These are phyloP conservation scores for Verticillium nubilum DNA, from an alignment of 2,329 filamentous ascomycete genomes.

Conservation along the genomic window DNA sequence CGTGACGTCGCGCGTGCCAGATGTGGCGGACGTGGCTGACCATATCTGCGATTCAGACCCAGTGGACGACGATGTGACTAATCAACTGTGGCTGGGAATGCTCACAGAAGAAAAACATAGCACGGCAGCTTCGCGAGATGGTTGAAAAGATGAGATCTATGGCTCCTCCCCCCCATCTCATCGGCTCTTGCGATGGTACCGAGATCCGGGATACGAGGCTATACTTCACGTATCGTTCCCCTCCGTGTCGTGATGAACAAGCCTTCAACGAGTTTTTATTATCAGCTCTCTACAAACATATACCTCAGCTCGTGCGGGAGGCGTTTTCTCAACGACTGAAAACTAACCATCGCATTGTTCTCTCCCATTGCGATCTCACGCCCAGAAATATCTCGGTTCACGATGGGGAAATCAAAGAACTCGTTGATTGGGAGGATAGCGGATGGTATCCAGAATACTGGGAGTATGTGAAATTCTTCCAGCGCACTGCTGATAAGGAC, in stretches of 20 bases:
- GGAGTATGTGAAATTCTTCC: conserved; percentile 27
- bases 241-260: conserved; percentile 15
- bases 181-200: conserved; percentile 19
- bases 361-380: conserved; percentile 41
- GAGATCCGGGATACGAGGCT: conserved; percentile 19
- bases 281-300: conserved; percentile 8
- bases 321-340: conserved; percentile 17
- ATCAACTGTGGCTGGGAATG: conserved; percentile 18
- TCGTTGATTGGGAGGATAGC: conserved; percentile 18
- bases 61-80: too few relatives aligned
- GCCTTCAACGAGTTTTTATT: conserved; percentile 20
- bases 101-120: conserved; percentile 15
- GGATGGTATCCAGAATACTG: conserved; percentile 27
- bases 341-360: conserved; percentile 26
- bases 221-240: conserved; percentile 14
- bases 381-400: conserved; percentile 36
- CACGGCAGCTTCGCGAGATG: conserved; percentile 17
- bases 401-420: conserved; percentile 30
- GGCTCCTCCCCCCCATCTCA: conserved; percentile 13
- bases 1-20: too few relatives aligned
- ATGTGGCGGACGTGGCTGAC: too few relatives aligned
- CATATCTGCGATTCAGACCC: too few relatives aligned
- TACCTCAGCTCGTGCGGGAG: conserved; percentile 12
- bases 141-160: conserved; percentile 18
- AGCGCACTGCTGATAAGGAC: conserved; percentile 12